Evolutionary conservation across 306 rosid genomes (phyloP).

Genomic region (Fagus crenata): DNA sequence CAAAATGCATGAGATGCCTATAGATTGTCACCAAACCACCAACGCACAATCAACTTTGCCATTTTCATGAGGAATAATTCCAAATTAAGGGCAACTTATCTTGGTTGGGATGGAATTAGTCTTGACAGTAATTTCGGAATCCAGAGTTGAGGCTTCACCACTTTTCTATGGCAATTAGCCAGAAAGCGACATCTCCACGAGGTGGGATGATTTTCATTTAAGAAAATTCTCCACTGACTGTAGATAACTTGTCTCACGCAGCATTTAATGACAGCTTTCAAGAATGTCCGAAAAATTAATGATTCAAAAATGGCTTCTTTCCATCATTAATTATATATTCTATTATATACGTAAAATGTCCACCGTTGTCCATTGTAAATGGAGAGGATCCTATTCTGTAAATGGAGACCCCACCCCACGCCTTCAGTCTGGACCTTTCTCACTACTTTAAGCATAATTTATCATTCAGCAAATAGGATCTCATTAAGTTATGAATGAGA

Average conservation of each 20-base stretch:
- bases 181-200: constrained; percentile 47
- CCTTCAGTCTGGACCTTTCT: constrained; percentile 37
- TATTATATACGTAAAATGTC: constrained; percentile 33
- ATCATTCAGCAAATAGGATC: constrained; percentile 29
- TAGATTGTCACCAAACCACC: constrained; percentile 49
- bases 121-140: constrained; percentile 52
- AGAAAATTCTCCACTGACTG: constrained; percentile 70
- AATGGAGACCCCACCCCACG: constrained; percentile 36
- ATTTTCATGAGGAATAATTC: constrained; percentile 66
- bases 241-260: constrained; percentile 53
- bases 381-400: constrained; percentile 12
- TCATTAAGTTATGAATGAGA: constrained; percentile 12
- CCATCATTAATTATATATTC: constrained; percentile 42
- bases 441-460: constrained; percentile 34
- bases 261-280: constrained; percentile 57
- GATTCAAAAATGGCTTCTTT: constrained; percentile 49
- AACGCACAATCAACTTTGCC: constrained; percentile 51
- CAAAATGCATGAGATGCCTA: constrained; percentile 57
- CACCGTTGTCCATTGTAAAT: constrained; percentile 24
- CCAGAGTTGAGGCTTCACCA: constrained; percentile 55
- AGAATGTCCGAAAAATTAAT: constrained; percentile 41
- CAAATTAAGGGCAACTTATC: constrained; percentile 64
- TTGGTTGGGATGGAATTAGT: constrained; percentile 58
- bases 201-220: constrained; percentile 55
- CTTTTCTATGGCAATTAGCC: constrained; percentile 55